phyloP scores from a whole-genome alignment of 148 eudicot genomes.

The Suaeda aralocaspica region DNA sequence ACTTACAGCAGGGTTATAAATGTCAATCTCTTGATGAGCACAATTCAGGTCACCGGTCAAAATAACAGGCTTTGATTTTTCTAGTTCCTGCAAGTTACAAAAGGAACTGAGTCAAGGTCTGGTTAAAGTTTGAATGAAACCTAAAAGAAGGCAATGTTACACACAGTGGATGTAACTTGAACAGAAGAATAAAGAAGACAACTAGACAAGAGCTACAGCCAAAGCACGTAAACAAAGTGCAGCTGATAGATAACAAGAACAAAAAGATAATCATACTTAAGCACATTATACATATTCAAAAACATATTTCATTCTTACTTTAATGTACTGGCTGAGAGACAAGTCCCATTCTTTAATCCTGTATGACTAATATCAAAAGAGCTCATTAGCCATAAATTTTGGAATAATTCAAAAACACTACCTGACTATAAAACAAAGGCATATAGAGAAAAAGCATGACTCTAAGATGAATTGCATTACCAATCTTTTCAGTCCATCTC shows the following conservation, averaged over 20 bases:
- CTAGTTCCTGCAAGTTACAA: conserved; percentile 67
- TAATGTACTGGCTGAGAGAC: conserved; percentile 73
- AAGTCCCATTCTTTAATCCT: conserved; percentile 85
- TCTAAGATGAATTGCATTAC: conserved; percentile 32
- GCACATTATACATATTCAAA: neutral
- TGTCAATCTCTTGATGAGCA: conserved; percentile 97
- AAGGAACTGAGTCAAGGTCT: conserved; percentile 4
- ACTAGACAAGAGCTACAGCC: neutral
- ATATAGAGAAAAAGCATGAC: conserved; percentile 2
- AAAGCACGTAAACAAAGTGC: neutral
- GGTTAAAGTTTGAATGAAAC: neutral
- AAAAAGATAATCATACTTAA: neutral
- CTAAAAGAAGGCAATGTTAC: neutral
- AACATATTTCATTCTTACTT: conserved; percentile 45
- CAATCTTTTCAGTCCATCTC: conserved; percentile 92
- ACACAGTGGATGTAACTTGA: neutral
- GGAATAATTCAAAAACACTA: neutral
- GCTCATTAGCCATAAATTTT: conserved; percentile 1
- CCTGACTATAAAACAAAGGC: neutral
- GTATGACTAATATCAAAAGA: conserved; percentile 57
- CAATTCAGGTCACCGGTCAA: conserved; percentile 91
- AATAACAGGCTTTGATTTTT: conserved; percentile 91
- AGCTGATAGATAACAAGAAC: neutral
- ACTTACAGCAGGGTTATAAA: conserved; percentile 89
- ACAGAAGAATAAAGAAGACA: neutral